phyloP scores from a whole-genome alignment of 2,329 filamentous ascomycete species.

The Colletotrichum sp. region DNA sequence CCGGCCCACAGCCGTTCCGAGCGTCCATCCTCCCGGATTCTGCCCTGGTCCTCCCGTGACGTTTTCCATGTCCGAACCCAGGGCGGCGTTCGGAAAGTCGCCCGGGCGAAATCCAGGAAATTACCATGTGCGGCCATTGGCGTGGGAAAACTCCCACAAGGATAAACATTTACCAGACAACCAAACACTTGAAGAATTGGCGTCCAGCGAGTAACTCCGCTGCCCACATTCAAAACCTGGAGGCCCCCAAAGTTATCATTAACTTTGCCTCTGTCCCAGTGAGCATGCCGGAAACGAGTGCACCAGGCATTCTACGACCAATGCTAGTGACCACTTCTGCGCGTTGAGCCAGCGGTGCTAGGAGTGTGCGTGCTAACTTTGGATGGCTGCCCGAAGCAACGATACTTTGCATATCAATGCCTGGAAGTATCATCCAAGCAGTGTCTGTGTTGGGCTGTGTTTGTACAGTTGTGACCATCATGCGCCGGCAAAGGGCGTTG shows the following conservation, averaged over 20 bases:
- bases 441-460: background rate
- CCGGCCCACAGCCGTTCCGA: constrained; percentile 6
- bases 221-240: background rate
- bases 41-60: background rate
- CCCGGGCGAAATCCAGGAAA: background rate
- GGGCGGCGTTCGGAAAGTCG: background rate
- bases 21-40: background rate
- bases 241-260: background rate
- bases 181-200: background rate
- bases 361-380: background rate
- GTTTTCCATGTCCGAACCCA: background rate
- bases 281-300: background rate
- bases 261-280: background rate
- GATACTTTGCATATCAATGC: background rate
- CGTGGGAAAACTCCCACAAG: background rate
- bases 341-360: background rate
- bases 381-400: background rate
- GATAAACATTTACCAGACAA: background rate
- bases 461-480: background rate
- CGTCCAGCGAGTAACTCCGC: background rate
- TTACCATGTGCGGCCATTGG: background rate
- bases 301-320: background rate
- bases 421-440: background rate
- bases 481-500: background rate
- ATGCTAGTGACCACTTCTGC: background rate